phyloP scores from a whole-genome alignment of 1,139 yeast species.

The Magnusiomyces fungicola region DNA sequence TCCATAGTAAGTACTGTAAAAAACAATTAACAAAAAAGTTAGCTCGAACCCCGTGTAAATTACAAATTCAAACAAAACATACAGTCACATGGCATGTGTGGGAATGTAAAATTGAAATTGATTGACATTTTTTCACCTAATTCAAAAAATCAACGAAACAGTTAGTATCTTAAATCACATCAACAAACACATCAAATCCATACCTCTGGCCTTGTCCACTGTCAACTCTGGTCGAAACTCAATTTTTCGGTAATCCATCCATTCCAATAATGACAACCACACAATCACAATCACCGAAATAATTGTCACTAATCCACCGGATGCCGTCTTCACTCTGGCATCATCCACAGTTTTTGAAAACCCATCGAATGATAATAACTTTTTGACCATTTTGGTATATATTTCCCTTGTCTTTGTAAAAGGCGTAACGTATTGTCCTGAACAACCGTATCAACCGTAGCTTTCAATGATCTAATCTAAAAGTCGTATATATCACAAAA shows the following conservation, averaged over 20 bases:
- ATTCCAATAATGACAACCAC: constrained; percentile 63
- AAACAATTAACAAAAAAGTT: not conserved
- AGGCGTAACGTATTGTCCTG: not conserved
- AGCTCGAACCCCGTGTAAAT: too few species aligned
- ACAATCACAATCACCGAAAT: constrained; percentile 57
- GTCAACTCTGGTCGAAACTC: constrained; percentile 74
- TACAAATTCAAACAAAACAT: too few species aligned
- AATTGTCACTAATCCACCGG: constrained; percentile 85
- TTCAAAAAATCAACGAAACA: too few species aligned
- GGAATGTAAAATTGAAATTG: constrained; percentile 74
- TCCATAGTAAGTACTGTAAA: constrained; percentile 41
- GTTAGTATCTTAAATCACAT: not conserved
- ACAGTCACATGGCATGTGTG: constrained; percentile 71
- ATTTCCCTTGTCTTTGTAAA: too few species aligned
- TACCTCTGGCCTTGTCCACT: constrained; percentile 70
- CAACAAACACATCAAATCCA: too few species aligned
- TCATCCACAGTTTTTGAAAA: constrained; percentile 94
- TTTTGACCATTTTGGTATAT: constrained; percentile 6
- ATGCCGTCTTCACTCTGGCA: constrained; percentile 75
- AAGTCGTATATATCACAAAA: not conserved
- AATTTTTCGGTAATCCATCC: constrained; percentile 61
- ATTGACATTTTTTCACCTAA: constrained; percentile 61
- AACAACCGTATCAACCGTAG: too few species aligned
- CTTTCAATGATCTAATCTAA: too few species aligned
- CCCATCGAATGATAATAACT: constrained; percentile 67